Evolutionary conservation across 108 stramenopile species (phyloP).

Genomic region (Conticribra guillardii): DNA sequence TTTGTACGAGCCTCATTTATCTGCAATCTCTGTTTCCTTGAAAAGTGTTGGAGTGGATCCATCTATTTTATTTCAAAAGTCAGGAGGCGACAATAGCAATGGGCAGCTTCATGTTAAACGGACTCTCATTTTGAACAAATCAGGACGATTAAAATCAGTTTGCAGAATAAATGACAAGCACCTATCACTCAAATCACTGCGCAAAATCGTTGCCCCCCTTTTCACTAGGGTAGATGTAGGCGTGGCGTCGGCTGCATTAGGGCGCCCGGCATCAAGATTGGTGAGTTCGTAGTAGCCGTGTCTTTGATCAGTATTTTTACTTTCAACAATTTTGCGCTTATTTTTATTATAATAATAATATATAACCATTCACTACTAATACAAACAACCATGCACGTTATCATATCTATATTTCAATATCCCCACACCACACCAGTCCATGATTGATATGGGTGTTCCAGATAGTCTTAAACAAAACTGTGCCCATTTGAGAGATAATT

Average conservation of each 20-base stretch:
- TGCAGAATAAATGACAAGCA: conserved; percentile 67
- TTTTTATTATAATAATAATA: no score
- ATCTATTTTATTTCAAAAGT: conserved; percentile 9
- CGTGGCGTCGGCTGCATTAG: conserved; percentile 65
- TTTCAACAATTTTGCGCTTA: no score
- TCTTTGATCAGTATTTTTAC: no score
- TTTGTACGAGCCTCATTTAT: conserved; percentile 59
- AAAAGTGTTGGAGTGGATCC: conserved; percentile 46
- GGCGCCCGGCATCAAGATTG: conserved; percentile 48
- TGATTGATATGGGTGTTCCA: conserved; percentile 71
- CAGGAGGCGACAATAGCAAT: background rate
- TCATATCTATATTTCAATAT: no score
- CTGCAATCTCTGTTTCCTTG: conserved; percentile 35
- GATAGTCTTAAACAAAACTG: conserved; percentile 27
- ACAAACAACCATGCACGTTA: no score
- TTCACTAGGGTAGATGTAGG: conserved; percentile 74
- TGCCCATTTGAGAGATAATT: conserved; percentile 30
- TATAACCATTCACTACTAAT: no score
- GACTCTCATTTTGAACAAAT: background rate
- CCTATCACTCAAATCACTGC: conserved; percentile 64
- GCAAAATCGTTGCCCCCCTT: conserved; percentile 59
- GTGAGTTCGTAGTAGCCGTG: no score
- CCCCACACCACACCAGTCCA: no score
- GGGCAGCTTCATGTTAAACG: conserved; percentile 22
- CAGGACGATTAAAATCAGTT: conserved; percentile 57